Conservation (phyloP, 78 protist species). For the Mastigamoeba balamuthi region DNA sequence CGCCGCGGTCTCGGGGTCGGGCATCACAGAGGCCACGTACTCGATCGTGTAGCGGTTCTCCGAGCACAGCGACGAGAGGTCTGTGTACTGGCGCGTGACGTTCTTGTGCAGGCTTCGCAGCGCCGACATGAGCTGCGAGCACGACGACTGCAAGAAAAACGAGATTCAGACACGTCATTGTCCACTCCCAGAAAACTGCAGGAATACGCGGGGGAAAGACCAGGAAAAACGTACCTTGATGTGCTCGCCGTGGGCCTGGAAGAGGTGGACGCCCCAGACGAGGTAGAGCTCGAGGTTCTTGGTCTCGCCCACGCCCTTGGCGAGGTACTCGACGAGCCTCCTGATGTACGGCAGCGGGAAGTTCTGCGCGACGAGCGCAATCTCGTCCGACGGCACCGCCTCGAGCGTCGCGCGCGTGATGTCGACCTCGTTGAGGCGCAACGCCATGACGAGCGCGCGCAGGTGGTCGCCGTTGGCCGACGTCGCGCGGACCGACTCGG, state of each 20-base stretch:
- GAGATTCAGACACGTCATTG: no score
- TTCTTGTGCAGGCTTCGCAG: conserved; percentile 45
- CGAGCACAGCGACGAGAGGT: conserved; percentile 32
- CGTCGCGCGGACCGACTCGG: conserved; percentile 22
- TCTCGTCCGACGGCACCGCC: conserved; percentile 27
- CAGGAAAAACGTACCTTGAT: no score
- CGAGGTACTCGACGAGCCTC: conserved; percentile 36
- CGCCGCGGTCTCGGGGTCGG: no score
- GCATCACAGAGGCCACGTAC: no score
- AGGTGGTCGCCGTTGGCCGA: conserved; percentile 11
- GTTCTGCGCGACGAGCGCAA: conserved; percentile 34
- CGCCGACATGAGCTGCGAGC: conserved; percentile 7
- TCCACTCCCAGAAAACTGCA: no score
- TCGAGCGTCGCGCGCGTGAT: conserved; percentile 28
- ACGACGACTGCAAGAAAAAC: no score
- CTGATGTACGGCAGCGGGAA: conserved; percentile 6
- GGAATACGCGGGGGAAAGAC: no score
- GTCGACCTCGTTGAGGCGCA: conserved; percentile 59
- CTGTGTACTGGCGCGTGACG: conserved; percentile 13
- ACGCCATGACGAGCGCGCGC: conserved; percentile 59
- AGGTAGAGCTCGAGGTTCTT: conserved; percentile 60
- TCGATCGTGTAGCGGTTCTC: neutral
- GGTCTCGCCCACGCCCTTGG: conserved; percentile 12
- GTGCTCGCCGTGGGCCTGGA: conserved; percentile 41
- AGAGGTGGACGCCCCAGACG: conserved; percentile 34